Conservation (phyloP, 2,329 filamentous ascomycete genomes). For the Tolypocladium capitatum region DNA sequence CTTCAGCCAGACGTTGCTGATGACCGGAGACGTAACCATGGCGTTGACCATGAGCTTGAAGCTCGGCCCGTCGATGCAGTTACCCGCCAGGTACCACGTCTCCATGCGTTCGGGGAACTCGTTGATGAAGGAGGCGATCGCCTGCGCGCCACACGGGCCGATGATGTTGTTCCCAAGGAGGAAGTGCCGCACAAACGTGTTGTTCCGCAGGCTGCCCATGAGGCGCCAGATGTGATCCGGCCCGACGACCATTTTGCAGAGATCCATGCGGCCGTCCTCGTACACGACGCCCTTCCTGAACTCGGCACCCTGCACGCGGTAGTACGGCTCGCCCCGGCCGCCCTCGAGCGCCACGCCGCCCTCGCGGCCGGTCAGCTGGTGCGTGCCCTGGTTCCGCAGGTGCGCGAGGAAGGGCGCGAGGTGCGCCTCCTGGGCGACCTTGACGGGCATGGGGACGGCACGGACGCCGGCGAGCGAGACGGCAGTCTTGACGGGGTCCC, state of each 20-base stretch:
- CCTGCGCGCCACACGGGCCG: slow-evolving; percentile 31
- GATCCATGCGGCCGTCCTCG: slow-evolving; percentile 37
- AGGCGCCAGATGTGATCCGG: slow-evolving; percentile 35
- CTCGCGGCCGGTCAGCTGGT: slow-evolving; percentile 9
- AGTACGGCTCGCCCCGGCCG: slow-evolving; percentile 23
- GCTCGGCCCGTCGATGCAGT: slow-evolving; percentile 32
- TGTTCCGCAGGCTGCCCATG: slow-evolving; percentile 33
- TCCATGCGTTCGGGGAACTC: slow-evolving; percentile 33
- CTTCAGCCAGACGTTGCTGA: slow-evolving; percentile 41
- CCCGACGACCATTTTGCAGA: slow-evolving; percentile 42
- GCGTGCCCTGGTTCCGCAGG: slow-evolving; percentile 17
- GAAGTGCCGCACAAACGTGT: slow-evolving; percentile 35
- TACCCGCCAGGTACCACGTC: slow-evolving; percentile 43
- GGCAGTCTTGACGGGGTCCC: slow-evolving; percentile 16
- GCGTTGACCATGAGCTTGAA: slow-evolving; percentile 30
- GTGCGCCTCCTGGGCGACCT: slow-evolving; percentile 16
- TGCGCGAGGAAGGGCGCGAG: slow-evolving; percentile 21
- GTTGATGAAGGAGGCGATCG: slow-evolving; percentile 30
- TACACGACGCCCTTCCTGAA: slow-evolving; percentile 29
- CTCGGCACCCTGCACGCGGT: slow-evolving; percentile 20
- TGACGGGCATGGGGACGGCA: slow-evolving; percentile 22
- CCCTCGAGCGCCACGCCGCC: slow-evolving; percentile 17
- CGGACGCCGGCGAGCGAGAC: slow-evolving; percentile 17
- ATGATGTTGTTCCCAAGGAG: slow-evolving; percentile 42
- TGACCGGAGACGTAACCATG: slow-evolving; percentile 26